Evolutionary conservation across 1,139 yeast species (phyloP).

Genomic region (Cylindricascospora bacillispora): DNA sequence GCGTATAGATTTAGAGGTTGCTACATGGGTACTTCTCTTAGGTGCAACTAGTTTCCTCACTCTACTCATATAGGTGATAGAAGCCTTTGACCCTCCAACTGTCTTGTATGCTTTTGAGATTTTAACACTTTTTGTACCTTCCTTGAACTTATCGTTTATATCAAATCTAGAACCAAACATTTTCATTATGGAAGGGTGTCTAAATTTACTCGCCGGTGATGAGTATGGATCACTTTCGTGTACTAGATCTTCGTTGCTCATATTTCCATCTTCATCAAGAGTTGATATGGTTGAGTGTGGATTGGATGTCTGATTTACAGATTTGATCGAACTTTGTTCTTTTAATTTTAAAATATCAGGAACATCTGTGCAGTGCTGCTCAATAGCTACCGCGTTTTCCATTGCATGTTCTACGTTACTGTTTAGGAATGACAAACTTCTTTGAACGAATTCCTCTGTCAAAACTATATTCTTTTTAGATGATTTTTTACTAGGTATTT

Average conservation of each 20-base stretch:
- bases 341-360: conserved; percentile 39
- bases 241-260: conserved; percentile 29
- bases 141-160: conserved; percentile 30
- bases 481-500: conserved; percentile 4
- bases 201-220: too few species aligned
- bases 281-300: conserved; percentile 6
- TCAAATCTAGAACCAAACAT: conserved; percentile 34
- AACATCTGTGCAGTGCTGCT: conserved; percentile 22
- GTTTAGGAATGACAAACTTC: conserved; percentile 48
- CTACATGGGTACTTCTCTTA: too few species aligned
- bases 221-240: conserved; percentile 15
- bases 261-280: conserved; percentile 23
- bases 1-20: too few species aligned
- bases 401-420: conserved; percentile 30
- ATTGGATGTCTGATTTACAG: conserved; percentile 5
- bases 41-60: conserved; percentile 23
- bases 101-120: conserved; percentile 43
- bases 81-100: conserved; percentile 46
- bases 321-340: conserved; percentile 32
- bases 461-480: conserved; percentile 18
- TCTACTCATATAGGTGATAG: conserved; percentile 42
- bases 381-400: conserved; percentile 27
- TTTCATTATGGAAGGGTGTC: conserved; percentile 36
- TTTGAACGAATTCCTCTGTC: conserved; percentile 45
- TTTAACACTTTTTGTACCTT: conserved; percentile 42